phyloP scores from a whole-genome alignment of 495 filamentous ascomycete genomes.

The Annulohypoxylon bovei region DNA sequence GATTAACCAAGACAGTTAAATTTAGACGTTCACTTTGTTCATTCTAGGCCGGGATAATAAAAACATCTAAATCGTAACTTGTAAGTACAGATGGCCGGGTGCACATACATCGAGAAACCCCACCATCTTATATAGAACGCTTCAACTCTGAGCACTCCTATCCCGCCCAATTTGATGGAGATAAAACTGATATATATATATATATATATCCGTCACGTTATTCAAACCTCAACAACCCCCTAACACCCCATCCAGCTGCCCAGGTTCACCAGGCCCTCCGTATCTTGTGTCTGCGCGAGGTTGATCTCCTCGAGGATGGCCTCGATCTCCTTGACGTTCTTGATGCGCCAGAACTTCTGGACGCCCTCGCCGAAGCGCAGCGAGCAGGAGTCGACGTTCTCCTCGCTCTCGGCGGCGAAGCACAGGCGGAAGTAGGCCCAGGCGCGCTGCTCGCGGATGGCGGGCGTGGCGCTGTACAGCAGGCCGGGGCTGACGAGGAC shows the following conservation, averaged over 20 bases:
- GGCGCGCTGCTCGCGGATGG: slow-evolving; percentile 62
- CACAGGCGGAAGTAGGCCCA: slow-evolving; percentile 80
- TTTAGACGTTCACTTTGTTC: neutral
- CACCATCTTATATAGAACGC: neutral
- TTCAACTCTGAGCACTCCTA: neutral
- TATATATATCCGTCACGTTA: neutral
- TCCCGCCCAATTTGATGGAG: neutral
- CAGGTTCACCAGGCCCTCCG: slow-evolving; percentile 35
- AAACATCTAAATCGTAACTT: neutral
- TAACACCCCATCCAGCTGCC: slow-evolving; percentile 49
- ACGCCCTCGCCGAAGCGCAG: slow-evolving; percentile 73
- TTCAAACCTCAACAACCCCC: neutral
- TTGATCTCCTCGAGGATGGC: slow-evolving; percentile 46
- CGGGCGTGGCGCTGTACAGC: slow-evolving; percentile 73
- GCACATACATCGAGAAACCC: neutral
- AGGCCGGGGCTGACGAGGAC: slow-evolving; percentile 73
- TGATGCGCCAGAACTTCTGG: slow-evolving; percentile 77
- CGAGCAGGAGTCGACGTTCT: slow-evolving; percentile 68
- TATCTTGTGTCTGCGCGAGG: slow-evolving; percentile 6
- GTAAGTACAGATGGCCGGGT: neutral
- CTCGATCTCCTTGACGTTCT: slow-evolving; percentile 71
- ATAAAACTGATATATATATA: neutral
- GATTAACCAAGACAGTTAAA: neutral
- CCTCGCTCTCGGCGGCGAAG: slow-evolving; percentile 82
- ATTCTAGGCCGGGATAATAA: slow-evolving; percentile 8